Percentiles rank a stretch among this genome's conserved stretches.
These are phyloP conservation scores for Pythium coloratum DNA, from an alignment of 352 stramenopile species.

Conservation along the genomic window DNA sequence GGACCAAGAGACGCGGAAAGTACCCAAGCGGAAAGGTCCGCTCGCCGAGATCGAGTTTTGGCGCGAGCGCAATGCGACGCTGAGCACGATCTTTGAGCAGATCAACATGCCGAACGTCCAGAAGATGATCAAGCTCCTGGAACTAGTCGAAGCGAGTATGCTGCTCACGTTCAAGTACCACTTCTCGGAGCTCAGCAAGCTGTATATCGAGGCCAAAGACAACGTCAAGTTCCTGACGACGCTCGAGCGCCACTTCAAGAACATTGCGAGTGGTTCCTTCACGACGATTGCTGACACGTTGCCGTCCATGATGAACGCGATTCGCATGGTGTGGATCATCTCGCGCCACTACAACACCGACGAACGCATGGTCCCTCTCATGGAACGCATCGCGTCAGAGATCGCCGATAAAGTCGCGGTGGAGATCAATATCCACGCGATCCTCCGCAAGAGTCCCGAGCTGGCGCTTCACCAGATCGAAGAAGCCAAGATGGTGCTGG, in stretches of 20 bases:
- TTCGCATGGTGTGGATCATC: slow-evolving; percentile 98
- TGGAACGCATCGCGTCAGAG: slow-evolving; percentile 94
- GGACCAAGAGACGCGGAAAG: slow-evolving; percentile 89
- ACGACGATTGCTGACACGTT: slow-evolving; percentile 92
- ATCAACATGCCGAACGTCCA: slow-evolving; percentile 95
- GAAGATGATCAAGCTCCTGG: slow-evolving; percentile 93
- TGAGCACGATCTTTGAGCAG: slow-evolving; percentile 95
- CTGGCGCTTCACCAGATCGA: slow-evolving; percentile 81
- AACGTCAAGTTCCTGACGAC: slow-evolving; percentile 97
- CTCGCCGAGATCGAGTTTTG: slow-evolving; percentile 97
- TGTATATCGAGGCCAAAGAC: slow-evolving; percentile 95
- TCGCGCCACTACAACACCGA: slow-evolving; percentile 98
- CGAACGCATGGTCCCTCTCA: slow-evolving; percentile 94
- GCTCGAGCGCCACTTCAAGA: slow-evolving; percentile 96
- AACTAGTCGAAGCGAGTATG: slow-evolving; percentile 90
- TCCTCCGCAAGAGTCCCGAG: slow-evolving; percentile 82
- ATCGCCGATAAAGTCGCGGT: slow-evolving; percentile 92
- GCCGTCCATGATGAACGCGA: slow-evolving; percentile 95
- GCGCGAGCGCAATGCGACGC: slow-evolving; percentile 91
- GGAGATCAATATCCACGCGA: slow-evolving; percentile 91
- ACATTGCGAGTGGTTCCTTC: slow-evolving; percentile 90
- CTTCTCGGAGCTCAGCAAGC: slow-evolving; percentile 93
- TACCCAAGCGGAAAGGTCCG: slow-evolving; percentile 86
- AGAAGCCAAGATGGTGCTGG: slow-evolving; percentile 91
- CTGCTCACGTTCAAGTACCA: slow-evolving; percentile 93